Evolutionary conservation across 306 rosid species (phyloP).

Genomic region (Argentina anserina): DNA sequence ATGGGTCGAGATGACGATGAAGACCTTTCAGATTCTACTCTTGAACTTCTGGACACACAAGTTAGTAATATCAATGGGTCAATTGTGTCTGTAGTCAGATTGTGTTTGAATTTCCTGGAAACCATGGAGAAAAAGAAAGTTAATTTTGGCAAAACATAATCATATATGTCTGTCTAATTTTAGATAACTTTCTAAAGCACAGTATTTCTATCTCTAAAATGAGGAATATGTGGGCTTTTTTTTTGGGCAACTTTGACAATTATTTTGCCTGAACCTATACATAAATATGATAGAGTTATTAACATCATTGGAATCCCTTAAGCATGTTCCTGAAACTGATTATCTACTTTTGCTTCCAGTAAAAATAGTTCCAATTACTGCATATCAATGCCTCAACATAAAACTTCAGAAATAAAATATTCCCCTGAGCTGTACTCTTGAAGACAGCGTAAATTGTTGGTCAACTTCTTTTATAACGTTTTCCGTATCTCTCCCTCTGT

Average conservation of each 20-base stretch:
- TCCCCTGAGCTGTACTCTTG: not conserved
- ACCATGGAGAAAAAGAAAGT: not conserved
- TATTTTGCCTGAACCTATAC: not conserved
- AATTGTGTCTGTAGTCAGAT: conserved; percentile 2
- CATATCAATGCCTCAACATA: not conserved
- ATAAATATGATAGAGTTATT: not conserved
- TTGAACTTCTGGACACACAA: conserved; percentile 82
- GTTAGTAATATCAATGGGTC: conserved; percentile 38
- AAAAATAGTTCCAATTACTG: not conserved
- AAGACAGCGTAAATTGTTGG: not conserved
- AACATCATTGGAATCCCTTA: not conserved
- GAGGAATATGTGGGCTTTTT: not conserved
- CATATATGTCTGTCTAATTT: not conserved
- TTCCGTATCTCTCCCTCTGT: conserved; percentile 5
- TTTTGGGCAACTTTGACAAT: not conserved
- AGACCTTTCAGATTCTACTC: conserved; percentile 65
- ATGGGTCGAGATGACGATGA: conserved; percentile 91
- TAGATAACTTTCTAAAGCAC: not conserved
- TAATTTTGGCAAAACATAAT: not conserved
- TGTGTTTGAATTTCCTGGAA: not conserved
- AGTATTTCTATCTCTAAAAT: too few relatives aligned
- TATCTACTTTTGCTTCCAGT: not conserved
- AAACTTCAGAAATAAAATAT: not conserved
- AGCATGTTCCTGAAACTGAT: not conserved
- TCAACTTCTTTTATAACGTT: conserved; percentile 22